Base-by-base conservation (phyloP, 2,329 filamentous ascomycete genomes). In the Berkeleyomyces rouxiae region DNA sequence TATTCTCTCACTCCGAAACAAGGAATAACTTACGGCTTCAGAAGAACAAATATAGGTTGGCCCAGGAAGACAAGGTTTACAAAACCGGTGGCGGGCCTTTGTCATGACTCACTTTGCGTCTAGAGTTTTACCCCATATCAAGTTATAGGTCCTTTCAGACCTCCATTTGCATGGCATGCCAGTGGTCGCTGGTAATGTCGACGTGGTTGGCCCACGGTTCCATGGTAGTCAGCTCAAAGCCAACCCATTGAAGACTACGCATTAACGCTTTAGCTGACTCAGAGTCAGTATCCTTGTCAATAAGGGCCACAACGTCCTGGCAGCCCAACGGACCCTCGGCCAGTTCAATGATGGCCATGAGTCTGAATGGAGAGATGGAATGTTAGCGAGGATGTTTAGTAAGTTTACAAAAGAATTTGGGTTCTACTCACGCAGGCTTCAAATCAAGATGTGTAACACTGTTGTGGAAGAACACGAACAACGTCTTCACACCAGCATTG, bases 141-240 rank as follows among this genome's bases (percentile, higher is more conserved):
- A 37, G n/a, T 40, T 43, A 3, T 16, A 40, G 33, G 7, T 23
- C 46, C 36, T 61, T 62, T 67, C 80, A 95, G 64, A 92, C 77
- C 72, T 96, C 90, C 84, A 95, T 93, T 66, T 85, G 84, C 78
- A 96, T 83, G 71, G 95, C 90, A 64, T 96, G 73, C 91, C 91
- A 96, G 69, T 79, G 79, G 61, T 84, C 76, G 75, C 90, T 95
- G 59, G 87, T 83, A 61, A 85, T 79, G 66, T 87, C 82, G 62
- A 80, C 71, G 46, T 78, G 77, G 55, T 78, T 75, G 13, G 82
- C 80, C 86, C 90, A 96, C 68, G 83, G 81, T 68, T 90, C 85
- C 51, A 96, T 78, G 33, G 88, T 92, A 59, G 83, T 84, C 67
- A 92, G 80, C 70, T 88, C 87, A 71, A 96, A 96, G 62, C 91